phyloP scores from a whole-genome alignment of 2,329 filamentous ascomycete genomes.

The Fusarium sterilihyphosum region DNA sequence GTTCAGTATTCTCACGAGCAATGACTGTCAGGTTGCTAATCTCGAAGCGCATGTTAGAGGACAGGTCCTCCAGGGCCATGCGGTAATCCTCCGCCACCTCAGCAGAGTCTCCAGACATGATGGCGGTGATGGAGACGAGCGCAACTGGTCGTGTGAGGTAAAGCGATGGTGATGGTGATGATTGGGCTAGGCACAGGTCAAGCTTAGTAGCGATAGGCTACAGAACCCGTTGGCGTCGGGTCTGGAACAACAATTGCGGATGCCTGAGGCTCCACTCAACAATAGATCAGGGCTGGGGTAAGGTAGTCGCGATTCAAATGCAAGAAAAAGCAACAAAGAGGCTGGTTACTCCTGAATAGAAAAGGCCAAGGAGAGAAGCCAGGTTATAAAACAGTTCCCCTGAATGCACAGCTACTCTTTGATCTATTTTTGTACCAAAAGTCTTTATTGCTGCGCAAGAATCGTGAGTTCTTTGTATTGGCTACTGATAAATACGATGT shows the following conservation, averaged over 20 bases:
- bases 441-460: not conserved
- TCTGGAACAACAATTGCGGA: not conserved
- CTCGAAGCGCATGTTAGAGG: slow-evolving; percentile 90
- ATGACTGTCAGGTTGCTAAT: slow-evolving; percentile 98
- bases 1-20: slow-evolving; percentile 95
- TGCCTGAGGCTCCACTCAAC: slow-evolving; percentile 23
- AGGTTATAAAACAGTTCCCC: not conserved
- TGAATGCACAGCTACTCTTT: not conserved
- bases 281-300: not conserved
- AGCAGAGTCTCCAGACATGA: slow-evolving; percentile 69
- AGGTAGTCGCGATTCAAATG: not conserved
- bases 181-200: slow-evolving; percentile 21
- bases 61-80: slow-evolving; percentile 90
- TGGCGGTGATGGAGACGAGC: slow-evolving; percentile 29
- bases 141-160: slow-evolving; percentile 19
- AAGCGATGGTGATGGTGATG: slow-evolving; percentile 11
- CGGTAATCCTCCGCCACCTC: slow-evolving; percentile 96
- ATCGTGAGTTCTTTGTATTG: not conserved
- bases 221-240: not conserved
- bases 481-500: not conserved
- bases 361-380: not conserved
- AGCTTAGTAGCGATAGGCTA: slow-evolving; percentile 7
- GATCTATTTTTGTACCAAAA: not conserved
- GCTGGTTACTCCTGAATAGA: not conserved
- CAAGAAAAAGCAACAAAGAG: not conserved